phyloP scores from a whole-genome alignment of 108 stramenopile species.

The Skeletonema costatum region DNA sequence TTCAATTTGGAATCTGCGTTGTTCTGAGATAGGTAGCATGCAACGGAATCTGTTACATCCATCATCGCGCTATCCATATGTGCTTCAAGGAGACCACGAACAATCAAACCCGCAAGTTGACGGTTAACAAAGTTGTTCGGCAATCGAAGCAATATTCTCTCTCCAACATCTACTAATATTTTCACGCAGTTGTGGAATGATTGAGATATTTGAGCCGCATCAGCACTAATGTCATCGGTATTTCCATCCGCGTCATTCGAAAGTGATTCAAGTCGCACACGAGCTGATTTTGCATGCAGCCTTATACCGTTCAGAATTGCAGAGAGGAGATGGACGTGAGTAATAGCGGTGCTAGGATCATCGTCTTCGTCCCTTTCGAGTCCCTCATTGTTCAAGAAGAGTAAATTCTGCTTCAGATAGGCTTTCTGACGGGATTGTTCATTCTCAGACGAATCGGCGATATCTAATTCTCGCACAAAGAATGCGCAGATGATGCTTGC shows the following conservation, averaged over 20 bases:
- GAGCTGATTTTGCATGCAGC: constrained; percentile 18
- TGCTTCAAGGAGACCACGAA: constrained; percentile 35
- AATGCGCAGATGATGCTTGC: constrained; percentile 43
- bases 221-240: background rate
- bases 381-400: constrained; percentile 21
- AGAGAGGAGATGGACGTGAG: constrained; percentile 17
- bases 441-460: background rate
- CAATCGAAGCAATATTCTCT: constrained; percentile 36
- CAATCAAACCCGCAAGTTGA: constrained; percentile 35
- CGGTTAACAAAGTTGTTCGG: constrained; percentile 26
- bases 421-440: constrained; percentile 19
- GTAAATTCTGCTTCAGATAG: constrained; percentile 36
- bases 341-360: background rate
- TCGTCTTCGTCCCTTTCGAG: background rate
- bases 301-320: constrained; percentile 30
- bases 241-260: background rate
- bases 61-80: constrained; percentile 17
- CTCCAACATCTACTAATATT: constrained; percentile 55
- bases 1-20: constrained; percentile 2
- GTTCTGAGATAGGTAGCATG: background rate
- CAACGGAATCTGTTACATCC: background rate
- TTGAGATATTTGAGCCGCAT: constrained; percentile 1
- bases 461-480: constrained; percentile 26
- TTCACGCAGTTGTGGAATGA: constrained; percentile 44
- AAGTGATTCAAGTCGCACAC: constrained; percentile 17